A percentile compares a stretch with the other conserved stretches of the same genome.
Conservation (phyloP, 768 basidiomycete species). For the Leccinum aurantiacum region DNA sequence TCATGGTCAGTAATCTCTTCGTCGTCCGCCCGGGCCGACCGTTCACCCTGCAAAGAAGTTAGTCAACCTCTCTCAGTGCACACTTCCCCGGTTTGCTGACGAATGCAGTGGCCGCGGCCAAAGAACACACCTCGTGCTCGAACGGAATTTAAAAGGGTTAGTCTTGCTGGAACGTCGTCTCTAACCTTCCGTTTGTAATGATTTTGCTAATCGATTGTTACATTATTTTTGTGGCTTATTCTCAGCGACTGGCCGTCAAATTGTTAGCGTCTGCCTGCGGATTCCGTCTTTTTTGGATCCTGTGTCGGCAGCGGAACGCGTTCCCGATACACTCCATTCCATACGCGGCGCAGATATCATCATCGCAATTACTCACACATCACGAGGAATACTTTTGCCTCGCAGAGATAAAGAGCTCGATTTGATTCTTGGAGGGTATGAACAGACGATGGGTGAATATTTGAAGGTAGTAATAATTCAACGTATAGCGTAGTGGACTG, state of each 20-base stretch:
- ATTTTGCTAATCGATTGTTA: not conserved
- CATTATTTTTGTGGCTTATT: not conserved
- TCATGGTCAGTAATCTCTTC: constrained; percentile 1
- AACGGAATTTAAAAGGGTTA: constrained; percentile 7
- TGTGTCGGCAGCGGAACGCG: constrained; percentile 9
- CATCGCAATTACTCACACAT: constrained; percentile 14
- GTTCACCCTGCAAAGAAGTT: not conserved
- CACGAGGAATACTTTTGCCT: constrained; percentile 10
- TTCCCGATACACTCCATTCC: constrained; percentile 5
- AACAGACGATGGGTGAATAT: too few relatives aligned
- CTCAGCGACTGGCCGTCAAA: constrained; percentile 8
- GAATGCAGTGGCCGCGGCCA: constrained; percentile 9
- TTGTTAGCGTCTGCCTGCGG: constrained; percentile 9
- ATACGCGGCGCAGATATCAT: constrained; percentile 1
- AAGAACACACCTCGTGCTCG: constrained; percentile 7
- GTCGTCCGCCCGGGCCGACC: not conserved
- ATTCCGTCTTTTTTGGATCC: constrained; percentile 7
- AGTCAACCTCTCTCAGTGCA: constrained; percentile 7
- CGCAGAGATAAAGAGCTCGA: not conserved
- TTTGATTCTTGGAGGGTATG: constrained; percentile 4
- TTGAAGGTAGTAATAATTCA: too few relatives aligned
- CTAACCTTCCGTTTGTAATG: not conserved
- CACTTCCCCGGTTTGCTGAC: constrained; percentile 15
- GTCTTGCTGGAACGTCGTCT: constrained; percentile 14
- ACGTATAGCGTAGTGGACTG: too few relatives aligned